phyloP scores from a whole-genome alignment of 2,329 filamentous ascomycete genomes.

The Torrubiella hemipterigena region DNA sequence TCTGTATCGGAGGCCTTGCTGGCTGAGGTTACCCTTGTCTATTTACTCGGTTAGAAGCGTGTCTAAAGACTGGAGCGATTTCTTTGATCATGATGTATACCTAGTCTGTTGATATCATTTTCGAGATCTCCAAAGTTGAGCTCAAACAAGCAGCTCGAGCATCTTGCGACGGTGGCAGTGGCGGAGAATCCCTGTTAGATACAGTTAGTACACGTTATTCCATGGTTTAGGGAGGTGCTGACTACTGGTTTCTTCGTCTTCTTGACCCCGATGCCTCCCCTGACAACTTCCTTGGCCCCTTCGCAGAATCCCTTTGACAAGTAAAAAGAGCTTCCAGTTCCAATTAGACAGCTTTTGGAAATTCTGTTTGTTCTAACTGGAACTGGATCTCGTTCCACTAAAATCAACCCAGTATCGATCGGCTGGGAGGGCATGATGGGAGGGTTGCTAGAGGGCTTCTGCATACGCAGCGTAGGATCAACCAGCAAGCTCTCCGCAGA shows the following conservation, averaged over 20 bases:
- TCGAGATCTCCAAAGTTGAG: slow-evolving; percentile 41
- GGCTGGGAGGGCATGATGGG: not conserved
- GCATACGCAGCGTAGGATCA: not conserved
- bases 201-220: slow-evolving; percentile 3
- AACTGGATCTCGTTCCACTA: slow-evolving; percentile 6
- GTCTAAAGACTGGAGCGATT: not conserved
- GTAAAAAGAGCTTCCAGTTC: slow-evolving; percentile 34
- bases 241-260: slow-evolving; percentile 37
- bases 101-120: slow-evolving; percentile 33
- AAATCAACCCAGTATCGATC: slow-evolving; percentile 5
- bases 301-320: slow-evolving; percentile 42
- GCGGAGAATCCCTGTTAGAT: slow-evolving; percentile 25
- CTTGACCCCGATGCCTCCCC: slow-evolving; percentile 36
- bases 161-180: slow-evolving; percentile 34
- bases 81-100: slow-evolving; percentile 16
- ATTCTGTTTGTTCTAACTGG: slow-evolving; percentile 1
- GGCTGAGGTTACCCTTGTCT: slow-evolving; percentile 35
- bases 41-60: slow-evolving; percentile 1
- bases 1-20: slow-evolving; percentile 35
- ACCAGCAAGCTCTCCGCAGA: not conserved
- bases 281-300: slow-evolving; percentile 36
- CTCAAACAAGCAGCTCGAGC: slow-evolving; percentile 40
- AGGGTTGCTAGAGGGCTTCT: not conserved
- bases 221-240: not conserved
- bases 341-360: slow-evolving; percentile 28